phyloP scores from a whole-genome alignment of 371 early-diverging fungal species.

The Lichtheimia ornata region DNA sequence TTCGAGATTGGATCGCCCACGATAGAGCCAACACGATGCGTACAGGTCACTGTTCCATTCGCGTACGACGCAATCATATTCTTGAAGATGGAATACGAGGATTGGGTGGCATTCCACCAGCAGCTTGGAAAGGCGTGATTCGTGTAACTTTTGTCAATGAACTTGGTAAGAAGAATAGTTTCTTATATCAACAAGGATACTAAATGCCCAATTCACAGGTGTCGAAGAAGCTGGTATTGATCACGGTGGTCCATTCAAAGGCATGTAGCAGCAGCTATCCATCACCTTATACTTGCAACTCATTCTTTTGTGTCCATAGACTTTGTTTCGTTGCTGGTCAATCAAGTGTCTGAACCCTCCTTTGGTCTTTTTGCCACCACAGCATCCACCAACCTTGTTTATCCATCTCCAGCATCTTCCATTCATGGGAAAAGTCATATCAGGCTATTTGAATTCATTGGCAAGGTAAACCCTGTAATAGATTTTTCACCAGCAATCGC shows the following conservation, averaged over 20 bases:
- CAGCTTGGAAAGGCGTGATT: slow-evolving; percentile 72
- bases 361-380: slow-evolving; percentile 75
- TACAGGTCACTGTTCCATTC: slow-evolving; percentile 43
- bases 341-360: slow-evolving; percentile 78
- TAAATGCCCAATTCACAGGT: slow-evolving; percentile 42
- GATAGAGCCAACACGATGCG: slow-evolving; percentile 44
- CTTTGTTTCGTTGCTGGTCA: slow-evolving; percentile 77
- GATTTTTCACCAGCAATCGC: neutral
- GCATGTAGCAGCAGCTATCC: slow-evolving; percentile 18
- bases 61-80: slow-evolving; percentile 69
- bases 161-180: slow-evolving; percentile 25
- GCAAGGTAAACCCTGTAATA: slow-evolving; percentile 44
- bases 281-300: neutral
- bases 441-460: slow-evolving; percentile 77
- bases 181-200: neutral
- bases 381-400: slow-evolving; percentile 62
- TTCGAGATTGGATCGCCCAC: slow-evolving; percentile 69
- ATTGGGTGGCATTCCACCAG: slow-evolving; percentile 52
- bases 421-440: slow-evolving; percentile 56
- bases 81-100: slow-evolving; percentile 82
- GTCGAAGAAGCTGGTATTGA: slow-evolving; percentile 88
- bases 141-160: slow-evolving; percentile 83
- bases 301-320: slow-evolving; percentile 58
- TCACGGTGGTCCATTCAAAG: slow-evolving; percentile 92
- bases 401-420: slow-evolving; percentile 62